Base-by-base conservation (phyloP, 768 basidiomycete species). In the Coprinopsis marcescibilis region DNA sequence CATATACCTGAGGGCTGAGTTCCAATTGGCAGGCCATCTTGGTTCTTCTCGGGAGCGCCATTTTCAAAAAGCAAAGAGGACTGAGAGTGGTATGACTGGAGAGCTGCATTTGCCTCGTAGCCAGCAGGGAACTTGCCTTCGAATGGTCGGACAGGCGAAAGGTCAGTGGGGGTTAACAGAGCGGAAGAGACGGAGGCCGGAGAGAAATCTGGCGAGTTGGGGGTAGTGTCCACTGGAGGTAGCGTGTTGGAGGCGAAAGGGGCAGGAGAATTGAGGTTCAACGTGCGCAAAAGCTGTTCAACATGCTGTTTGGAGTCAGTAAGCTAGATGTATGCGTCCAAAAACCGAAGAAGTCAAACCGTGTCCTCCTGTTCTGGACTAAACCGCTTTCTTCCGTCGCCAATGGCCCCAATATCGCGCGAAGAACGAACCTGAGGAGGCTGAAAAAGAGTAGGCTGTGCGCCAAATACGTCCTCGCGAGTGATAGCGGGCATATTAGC, bases 181-280 rank as follows among this genome's bases (percentile, higher is more conserved):
- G 80, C 77, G 30, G 84, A 85, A 13, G 82, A 73, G 1, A 77
- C 81, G 24, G 85, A 87, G 29, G 78, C 77, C 12, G 85, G 85
- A 34, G 84, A 87, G 49, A 85, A 73, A 55, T 87, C 84, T 0
- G 85, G 83, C 35, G 82, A 78, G 52, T 64, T 75, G 3, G 70
- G 67, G 19, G 75, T 74, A 2, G 70, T 61, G 32, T 78, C 73
- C 48, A 72, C 59, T 62, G 12, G 46, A 62, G 60, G 46, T 69
- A 53, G 26, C 52, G 70, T 23, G 35, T 49, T 33, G 70, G 52
- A 21, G 76, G 64, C 60, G 51, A 63, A 65, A 50, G 78, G 80
- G 52, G 71, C 76, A 12, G 88, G 88, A 24, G 88, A 89, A 58
- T 81, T 83, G 55, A 90, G 79, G 58, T 89, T 83, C 40, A 90